phyloP scores from a whole-genome alignment of 2,329 filamentous ascomycete species.

The Paraconiothyrium brasiliense region DNA sequence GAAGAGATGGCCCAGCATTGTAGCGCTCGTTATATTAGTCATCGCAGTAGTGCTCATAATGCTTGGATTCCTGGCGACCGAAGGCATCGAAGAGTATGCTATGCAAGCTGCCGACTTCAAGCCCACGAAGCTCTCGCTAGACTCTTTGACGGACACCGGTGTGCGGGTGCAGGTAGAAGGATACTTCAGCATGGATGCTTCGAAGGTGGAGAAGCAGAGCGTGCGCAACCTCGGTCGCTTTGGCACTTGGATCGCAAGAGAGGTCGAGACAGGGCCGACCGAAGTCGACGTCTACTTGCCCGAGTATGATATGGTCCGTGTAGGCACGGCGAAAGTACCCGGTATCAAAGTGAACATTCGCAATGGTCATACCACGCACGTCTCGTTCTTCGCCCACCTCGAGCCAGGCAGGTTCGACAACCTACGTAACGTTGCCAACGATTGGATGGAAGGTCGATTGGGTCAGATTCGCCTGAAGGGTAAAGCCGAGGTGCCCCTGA shows the following conservation, averaged over 20 bases:
- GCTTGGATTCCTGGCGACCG: constrained; percentile 84
- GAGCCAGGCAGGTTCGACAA: constrained; percentile 78
- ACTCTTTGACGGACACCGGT: constrained; percentile 82
- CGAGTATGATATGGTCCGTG: constrained; percentile 78
- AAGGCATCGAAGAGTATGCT: constrained; percentile 84
- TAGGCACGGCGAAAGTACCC: constrained; percentile 81
- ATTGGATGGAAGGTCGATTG: constrained; percentile 85
- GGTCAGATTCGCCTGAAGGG: constrained; percentile 76
- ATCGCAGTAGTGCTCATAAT: constrained; percentile 73
- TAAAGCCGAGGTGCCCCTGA: constrained; percentile 76
- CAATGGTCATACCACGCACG: constrained; percentile 77
- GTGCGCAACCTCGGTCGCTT: constrained; percentile 79
- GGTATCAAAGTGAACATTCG: constrained; percentile 78
- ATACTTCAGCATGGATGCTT: constrained; percentile 81
- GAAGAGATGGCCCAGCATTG: constrained; percentile 78
- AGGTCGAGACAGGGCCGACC: constrained; percentile 78
- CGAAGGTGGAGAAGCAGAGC: constrained; percentile 74
- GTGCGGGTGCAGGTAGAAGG: constrained; percentile 83
- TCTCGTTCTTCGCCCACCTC: constrained; percentile 83
- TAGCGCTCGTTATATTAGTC: constrained; percentile 75
- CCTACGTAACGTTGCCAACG: constrained; percentile 81
- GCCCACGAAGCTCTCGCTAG: constrained; percentile 83
- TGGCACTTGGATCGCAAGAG: constrained; percentile 80
- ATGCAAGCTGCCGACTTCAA: constrained; percentile 83
- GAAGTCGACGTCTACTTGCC: constrained; percentile 81